Evolutionary conservation across 306 rosid species (phyloP), one percentile per base, ranked within the genome.

Genomic region (Biancaea sappan): DNA sequence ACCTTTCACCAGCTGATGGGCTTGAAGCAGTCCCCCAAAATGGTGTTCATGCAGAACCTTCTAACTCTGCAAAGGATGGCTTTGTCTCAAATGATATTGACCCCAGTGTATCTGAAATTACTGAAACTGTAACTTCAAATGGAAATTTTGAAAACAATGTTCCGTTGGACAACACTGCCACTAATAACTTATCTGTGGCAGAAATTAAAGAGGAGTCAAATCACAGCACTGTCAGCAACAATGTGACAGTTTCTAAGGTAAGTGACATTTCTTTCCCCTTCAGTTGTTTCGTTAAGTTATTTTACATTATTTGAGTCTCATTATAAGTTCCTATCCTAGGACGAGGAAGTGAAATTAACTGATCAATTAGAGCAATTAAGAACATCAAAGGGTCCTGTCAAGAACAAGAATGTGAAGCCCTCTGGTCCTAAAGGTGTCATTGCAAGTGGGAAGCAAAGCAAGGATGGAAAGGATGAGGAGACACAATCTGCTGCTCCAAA

Each of bases 331-430:
- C 19, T 50, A 50, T 74, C 56, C 46, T 76, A 94, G 97, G 86
- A 74, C 59, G 85, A 77, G 81, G 85, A 82, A 38, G 80, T 62
- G 73, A 85, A 87, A 65, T 53, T 52, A 26, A 67, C 75, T 24
- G 80, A 65, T 69, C 81, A 69, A 72, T 62, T 77, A 15, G 81
- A 78, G 75, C 77, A 76, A 52, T 18, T 80, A 71, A 88, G 71
- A 88, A 71, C 87, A 58, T 87, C 53, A 19, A 94, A 87, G 85
- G 94, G 72, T 89, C 82, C 71, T 69, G 72, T 81, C 35, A 91
- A 76, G 84, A 80, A 56, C 82, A 90, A 86, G 84, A 87, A 82
- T 82, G 91, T 79, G 67, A 91, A 87, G 75, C 64, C 73, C 28
- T 34, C 81, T 18, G 71, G 83, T 76, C 73, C 84, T 3, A 80